Conservation (phyloP, 768 basidiomycete genomes). For the Rhodocollybia butyracea region DNA sequence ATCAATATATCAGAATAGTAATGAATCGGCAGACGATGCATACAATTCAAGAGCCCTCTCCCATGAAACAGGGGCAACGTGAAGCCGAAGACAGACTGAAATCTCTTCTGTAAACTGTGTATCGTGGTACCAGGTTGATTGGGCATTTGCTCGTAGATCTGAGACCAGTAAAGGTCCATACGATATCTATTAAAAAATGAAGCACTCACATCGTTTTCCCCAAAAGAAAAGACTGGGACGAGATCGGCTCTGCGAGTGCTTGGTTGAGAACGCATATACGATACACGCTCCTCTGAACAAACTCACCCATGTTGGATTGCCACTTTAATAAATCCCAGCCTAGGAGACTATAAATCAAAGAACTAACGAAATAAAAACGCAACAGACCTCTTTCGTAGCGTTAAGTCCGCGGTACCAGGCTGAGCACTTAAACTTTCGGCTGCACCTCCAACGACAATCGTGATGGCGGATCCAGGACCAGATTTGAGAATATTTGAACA, state of each 20-base stretch:
- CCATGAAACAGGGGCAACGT: conserved; percentile 98
- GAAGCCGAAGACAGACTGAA: conserved; percentile 92
- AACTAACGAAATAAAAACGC: not conserved
- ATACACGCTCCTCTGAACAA: not conserved
- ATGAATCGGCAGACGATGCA: conserved; percentile 17
- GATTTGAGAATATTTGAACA: conserved; percentile 82
- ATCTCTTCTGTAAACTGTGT: conserved; percentile 83
- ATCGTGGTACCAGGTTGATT: conserved; percentile 91
- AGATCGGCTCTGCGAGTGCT: conserved; percentile 70
- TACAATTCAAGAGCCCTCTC: conserved; percentile 91
- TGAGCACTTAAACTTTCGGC: conserved; percentile 91
- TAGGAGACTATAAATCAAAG: conserved; percentile 17
- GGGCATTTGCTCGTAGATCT: conserved; percentile 98
- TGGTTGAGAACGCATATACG: conserved; percentile 1
- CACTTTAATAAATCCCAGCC: conserved; percentile 93
- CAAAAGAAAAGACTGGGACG: conserved; percentile 97
- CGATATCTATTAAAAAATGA: not conserved
- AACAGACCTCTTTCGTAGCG: conserved; percentile 62
- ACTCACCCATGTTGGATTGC: conserved; percentile 85
- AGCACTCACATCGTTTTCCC: conserved; percentile 88
- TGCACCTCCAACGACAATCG: conserved; percentile 95
- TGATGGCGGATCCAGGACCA: conserved; percentile 70
- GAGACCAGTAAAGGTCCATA: no score
- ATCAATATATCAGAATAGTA: not conserved
- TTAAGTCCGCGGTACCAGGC: conserved; percentile 95